Percentiles rank a stretch among this genome's conserved stretches.
Conservation (phyloP, 2,329 filamentous ascomycete genomes). For the Venturia nashicola region DNA sequence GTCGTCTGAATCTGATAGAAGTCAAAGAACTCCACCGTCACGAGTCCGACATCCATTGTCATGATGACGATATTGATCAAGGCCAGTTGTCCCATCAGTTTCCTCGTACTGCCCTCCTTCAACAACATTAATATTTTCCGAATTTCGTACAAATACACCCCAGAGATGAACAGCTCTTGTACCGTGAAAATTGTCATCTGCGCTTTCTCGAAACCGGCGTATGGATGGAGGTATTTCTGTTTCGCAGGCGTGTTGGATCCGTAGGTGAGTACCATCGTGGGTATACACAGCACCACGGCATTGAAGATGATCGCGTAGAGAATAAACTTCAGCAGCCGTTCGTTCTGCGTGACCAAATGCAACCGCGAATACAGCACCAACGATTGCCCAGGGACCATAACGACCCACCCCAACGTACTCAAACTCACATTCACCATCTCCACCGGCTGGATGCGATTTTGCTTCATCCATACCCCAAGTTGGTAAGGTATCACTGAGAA, state of each 20-base stretch:
- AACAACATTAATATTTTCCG: conserved; percentile 4
- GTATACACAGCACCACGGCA: conserved; percentile 39
- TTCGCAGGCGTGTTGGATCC: conserved; percentile 33
- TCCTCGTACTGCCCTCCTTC: conserved; percentile 3
- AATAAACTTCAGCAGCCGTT: conserved; percentile 35
- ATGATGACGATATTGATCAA: conserved; percentile 8
- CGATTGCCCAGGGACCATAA: conserved; percentile 50
- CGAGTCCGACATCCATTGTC: conserved; percentile 2
- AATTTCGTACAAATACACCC: conserved; percentile 11
- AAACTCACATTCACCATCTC: conserved; percentile 26
- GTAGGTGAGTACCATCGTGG: conserved; percentile 43
- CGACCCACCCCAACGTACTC: conserved; percentile 43
- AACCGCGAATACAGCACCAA: conserved; percentile 51
- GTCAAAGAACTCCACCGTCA: background rate
- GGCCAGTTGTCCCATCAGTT: conserved; percentile 6
- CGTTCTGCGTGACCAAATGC: conserved; percentile 44
- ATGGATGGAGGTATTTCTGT: conserved; percentile 21
- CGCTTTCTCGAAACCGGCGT: conserved; percentile 32
- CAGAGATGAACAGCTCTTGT: conserved; percentile 25
- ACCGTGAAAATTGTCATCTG: conserved; percentile 33
- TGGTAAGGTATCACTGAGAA: conserved; percentile 34
- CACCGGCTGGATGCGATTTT: conserved; percentile 30
- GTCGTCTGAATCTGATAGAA: conserved; percentile 8
- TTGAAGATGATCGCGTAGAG: conserved; percentile 47
- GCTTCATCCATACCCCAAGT: conserved; percentile 34